Conservation (phyloP, 2,329 filamentous ascomycete genomes). For the Akanthomyces dipterigenus region DNA sequence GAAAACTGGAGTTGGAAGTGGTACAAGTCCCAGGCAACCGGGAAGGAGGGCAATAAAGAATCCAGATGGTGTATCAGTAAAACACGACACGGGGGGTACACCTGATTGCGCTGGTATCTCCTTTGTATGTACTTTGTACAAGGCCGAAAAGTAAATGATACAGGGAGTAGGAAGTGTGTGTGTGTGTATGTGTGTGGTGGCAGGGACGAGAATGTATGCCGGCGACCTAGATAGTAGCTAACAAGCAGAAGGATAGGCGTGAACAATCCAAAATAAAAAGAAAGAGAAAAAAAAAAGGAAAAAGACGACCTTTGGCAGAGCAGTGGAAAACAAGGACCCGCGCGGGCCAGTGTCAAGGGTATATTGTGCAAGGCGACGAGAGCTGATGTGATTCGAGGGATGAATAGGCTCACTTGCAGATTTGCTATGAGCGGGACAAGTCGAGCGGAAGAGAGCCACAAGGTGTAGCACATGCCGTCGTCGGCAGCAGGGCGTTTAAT, state of each 20-base stretch:
- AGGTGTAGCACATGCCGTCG: no score
- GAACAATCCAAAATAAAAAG: no score
- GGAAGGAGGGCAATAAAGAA: background rate
- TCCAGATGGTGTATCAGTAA: background rate
- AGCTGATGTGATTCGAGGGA: background rate
- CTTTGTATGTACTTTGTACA: no score
- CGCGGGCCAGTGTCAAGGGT: background rate
- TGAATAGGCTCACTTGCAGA: background rate
- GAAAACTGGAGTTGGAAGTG: slow-evolving; percentile 1
- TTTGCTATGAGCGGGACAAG: no score
- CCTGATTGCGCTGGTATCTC: background rate
- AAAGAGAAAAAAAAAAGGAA: background rate
- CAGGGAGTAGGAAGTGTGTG: background rate
- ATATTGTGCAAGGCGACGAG: background rate
- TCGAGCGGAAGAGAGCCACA: no score
- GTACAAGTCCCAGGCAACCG: background rate
- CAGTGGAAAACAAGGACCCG: background rate
- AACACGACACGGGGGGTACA: background rate
- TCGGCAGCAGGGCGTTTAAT: background rate
- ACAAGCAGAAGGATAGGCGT: no score
- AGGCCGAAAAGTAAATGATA: background rate
- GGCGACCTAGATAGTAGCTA: no score
- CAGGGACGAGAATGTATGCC: background rate
- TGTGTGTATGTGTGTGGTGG: background rate
- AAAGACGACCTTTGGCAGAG: background rate